Evolutionary conservation across 2,329 filamentous ascomycete genomes (phyloP), one percentile per base, ranked within the genome.

Genomic region (Sporothrix brasiliensis): DNA sequence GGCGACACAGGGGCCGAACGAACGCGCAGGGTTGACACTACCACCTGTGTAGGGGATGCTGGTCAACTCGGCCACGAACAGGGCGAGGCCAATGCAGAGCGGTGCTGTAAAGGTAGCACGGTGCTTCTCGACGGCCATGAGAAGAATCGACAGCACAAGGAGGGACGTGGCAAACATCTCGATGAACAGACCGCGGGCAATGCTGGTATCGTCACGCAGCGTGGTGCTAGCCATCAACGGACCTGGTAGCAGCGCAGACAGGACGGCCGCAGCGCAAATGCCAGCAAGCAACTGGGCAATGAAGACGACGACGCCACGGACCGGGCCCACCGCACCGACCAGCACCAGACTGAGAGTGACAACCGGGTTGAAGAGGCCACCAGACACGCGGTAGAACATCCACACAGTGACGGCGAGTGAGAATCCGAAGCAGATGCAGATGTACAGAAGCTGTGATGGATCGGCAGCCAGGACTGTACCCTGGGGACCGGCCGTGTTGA

Each of bases 71-170:
- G 81, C 80, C 56, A 92, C 84, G 77, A 93, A 92, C 68, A 93
- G 83, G 0, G 90, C 83, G 2, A 92, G 79, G 0, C 91, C 91
- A 74, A 93, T 92, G 14, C 89, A 90, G 3, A 93, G 80, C 0
- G 91, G 91, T 0, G 91, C 91, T 1, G 92, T 80, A 76, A 85
- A 92, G 0, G 91, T 93, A 2, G 87, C 87, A 58, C 89, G 88
- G 78, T 92, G 90, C 80, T 93, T 92, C 77, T 92, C 89, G 4
- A 88, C 87, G 0, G 89, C 90, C 58, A 92, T 83, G 86, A 92
- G 90, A 77, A 89, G 86, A 41, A 91, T 86, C 2, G 88, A 85
- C 68, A 91, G 81, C 9, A 90, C 84, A 11, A 91, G 81, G 76
- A 89, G 83, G 0, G 87, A 81, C 0, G 89, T 91, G 50, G 90